Evolutionary conservation across 306 rosid genomes (phyloP), one percentile per base, ranked within the genome.

Genomic region (Leucaena leucocephala): DNA sequence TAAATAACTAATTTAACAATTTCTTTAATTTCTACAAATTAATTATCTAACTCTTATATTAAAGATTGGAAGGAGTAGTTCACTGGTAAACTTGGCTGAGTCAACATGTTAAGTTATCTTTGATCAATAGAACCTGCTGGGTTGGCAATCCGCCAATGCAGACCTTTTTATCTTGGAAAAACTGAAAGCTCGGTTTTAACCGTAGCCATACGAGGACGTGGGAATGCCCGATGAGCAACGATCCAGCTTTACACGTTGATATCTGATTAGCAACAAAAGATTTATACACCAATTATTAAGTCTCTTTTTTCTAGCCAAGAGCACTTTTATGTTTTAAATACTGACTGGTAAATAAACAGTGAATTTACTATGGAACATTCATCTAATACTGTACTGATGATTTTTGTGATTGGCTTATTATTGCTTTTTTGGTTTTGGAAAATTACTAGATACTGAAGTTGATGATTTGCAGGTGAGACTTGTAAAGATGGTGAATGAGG

Each of bases 401-500:
- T 21, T 39, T 71, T 11, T 2, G 36, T 62, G 48, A 34, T 61
- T 35, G 73, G 73, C 73, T 21, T 67, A 11, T 42, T 40, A 43
- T 27, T 27, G 27, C 27, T 27, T 27, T 40, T 68, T 14, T 68
- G 67, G 58, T 71, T 68, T 73, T 68, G 64, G 61, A 19, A 19
- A 42, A 16, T 73, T 84, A 74, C 76, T 78, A 44, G 64, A 78
- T 65, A 55, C 11, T 71, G 34, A 40, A 10, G 15, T 48, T 54
- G 43, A 72, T 79, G 11, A 76, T 78, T 58, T 85, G 85, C 87
- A 92, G 97, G 91, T 83, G 71, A 58, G 88, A 82, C 93, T 92
- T 59, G 97, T 92, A 78, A 88, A 88, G 81, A 83, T 90, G 97
- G 94, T 92, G 12, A 92, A 92, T 52, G 94, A 92, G 81, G 97